A percentile compares a stretch with the other conserved stretches of the same genome.
phyloP scores from a whole-genome alignment of 2,329 filamentous ascomycete species.

The Phyllosticta paracitricarpa region DNA sequence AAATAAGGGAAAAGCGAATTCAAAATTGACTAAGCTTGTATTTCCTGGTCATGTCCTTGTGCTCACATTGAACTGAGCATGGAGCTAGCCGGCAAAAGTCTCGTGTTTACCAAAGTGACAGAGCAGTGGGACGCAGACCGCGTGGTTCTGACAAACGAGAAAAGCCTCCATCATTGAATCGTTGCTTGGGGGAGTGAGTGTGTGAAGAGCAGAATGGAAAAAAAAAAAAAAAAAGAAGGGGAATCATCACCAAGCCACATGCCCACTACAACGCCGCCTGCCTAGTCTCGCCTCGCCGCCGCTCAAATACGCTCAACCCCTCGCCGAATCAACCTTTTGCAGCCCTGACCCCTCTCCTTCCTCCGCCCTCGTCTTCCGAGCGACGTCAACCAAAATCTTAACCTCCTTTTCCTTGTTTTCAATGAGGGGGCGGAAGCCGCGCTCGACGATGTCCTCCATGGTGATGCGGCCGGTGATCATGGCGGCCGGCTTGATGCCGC shows the following conservation, averaged over 20 bases:
- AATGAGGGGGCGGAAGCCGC: constrained; percentile 48
- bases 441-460: constrained; percentile 46
- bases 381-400: constrained; percentile 48
- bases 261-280: not conserved
- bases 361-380: not conserved
- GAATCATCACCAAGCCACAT: not conserved
- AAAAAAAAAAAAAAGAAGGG: not conserved
- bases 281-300: not conserved
- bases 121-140: not conserved
- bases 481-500: constrained; percentile 39
- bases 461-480: constrained; percentile 54
- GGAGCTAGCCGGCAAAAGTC: not conserved
- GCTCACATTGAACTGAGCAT: not conserved
- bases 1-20: not conserved
- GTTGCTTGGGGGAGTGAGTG: not conserved
- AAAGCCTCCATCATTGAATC: not conserved
- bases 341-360: not conserved
- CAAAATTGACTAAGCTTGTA: not conserved
- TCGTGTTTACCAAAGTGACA: not conserved
- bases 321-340: constrained; percentile 2
- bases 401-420: constrained; percentile 52
- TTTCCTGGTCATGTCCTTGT: not conserved
- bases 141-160: not conserved
- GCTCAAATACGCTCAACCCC: not conserved
- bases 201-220: not conserved